Evolutionary conservation across 768 basidiomycete genomes (phyloP), one percentile per base, ranked within the genome.

Genomic region (Tricholomella constricta): DNA sequence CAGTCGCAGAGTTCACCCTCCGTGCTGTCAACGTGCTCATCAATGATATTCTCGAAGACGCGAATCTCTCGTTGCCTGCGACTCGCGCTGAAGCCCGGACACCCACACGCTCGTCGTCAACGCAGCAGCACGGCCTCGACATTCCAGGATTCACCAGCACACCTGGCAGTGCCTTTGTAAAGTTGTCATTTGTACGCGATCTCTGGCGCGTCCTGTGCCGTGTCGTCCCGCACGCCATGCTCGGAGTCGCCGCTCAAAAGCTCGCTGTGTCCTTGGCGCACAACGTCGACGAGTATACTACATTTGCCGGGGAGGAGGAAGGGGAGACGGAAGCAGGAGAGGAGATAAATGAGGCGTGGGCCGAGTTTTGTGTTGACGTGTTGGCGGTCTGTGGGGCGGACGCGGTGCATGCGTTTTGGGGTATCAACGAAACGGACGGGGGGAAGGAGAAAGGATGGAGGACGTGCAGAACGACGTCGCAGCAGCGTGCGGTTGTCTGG

Each of bases 341-440:
- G 32, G 68, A 75, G 26, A 77, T 83, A 10, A 74, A 79, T 43
- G 68, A 65, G 15, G 72, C 79, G 34, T 91, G 89, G 89, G 78
- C 82, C 2, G 68, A 62, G 14, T 64, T 91, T 0, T 86, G 83
- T 52, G 76, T 82, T 9, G 84, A 87, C 46, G 73, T 78, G 6
- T 54, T 81, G 26, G 66, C 74, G 8, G 65, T 76, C 17, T 82
- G 80, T 52, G 80, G 82, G 44, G 57, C 66, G 3, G 72, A 77
- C 6, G 68, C 72, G n/a, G 56, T 86, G 54, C 68, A 72, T 46
- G 72, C 65, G 25, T 89, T 89, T 63, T 87, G 85, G 84, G 72
- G 72, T 23, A 65, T 65, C 31, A 61, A 65, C 45, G 45, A 58
- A n/a, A n/a, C n/a, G 22, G 52, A 57, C 3, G 65, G 60, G 15